A percentile compares a stretch with the other conserved stretches of the same genome.
Evolutionary conservation across 768 basidiomycete species (phyloP).

Genomic region (Amanita brunnescens): DNA sequence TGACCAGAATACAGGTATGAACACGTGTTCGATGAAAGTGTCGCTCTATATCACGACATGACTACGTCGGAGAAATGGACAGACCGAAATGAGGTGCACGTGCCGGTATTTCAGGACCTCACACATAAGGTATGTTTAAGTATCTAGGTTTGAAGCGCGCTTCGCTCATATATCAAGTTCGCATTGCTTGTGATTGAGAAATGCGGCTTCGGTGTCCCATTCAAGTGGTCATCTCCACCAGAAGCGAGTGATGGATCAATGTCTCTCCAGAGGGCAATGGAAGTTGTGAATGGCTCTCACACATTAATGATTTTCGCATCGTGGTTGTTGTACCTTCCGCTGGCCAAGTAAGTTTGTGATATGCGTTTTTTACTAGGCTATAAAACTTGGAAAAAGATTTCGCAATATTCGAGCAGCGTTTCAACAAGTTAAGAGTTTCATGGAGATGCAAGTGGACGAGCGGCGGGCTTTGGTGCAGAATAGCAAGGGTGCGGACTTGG

Average conservation of each 20-base stretch:
- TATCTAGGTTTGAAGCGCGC: background rate
- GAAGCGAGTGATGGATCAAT: constrained; percentile 26
- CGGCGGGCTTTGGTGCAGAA: constrained; percentile 23
- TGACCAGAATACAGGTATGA: constrained; percentile 24
- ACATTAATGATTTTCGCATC: constrained; percentile 10
- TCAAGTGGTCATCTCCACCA: constrained; percentile 32
- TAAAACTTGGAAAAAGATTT: constrained; percentile 15
- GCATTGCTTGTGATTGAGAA: constrained; percentile 34
- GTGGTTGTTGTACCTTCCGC: constrained; percentile 8
- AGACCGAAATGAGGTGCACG: constrained; percentile 17
- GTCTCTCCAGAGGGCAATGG: constrained; percentile 29
- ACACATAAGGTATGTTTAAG: constrained; percentile 28
- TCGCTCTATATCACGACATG: constrained; percentile 32
- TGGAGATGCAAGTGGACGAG: constrained; percentile 27
- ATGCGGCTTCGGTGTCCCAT: constrained; percentile 39
- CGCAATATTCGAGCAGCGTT: constrained; percentile 20
- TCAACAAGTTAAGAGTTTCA: constrained; percentile 25
- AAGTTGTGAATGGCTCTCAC: constrained; percentile 22
- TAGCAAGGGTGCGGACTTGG: background rate
- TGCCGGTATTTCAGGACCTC: constrained; percentile 23
- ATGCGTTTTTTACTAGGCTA: background rate
- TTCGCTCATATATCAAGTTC: constrained; percentile 18
- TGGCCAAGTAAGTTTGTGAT: constrained; percentile 23
- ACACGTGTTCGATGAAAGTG: constrained; percentile 32
- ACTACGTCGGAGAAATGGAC: constrained; percentile 27